These are phyloP conservation scores for Ophiocordyceps camponoti-leonardi DNA, from an alignment of 2,329 filamentous ascomycete species.

Conservation along the genomic window DNA sequence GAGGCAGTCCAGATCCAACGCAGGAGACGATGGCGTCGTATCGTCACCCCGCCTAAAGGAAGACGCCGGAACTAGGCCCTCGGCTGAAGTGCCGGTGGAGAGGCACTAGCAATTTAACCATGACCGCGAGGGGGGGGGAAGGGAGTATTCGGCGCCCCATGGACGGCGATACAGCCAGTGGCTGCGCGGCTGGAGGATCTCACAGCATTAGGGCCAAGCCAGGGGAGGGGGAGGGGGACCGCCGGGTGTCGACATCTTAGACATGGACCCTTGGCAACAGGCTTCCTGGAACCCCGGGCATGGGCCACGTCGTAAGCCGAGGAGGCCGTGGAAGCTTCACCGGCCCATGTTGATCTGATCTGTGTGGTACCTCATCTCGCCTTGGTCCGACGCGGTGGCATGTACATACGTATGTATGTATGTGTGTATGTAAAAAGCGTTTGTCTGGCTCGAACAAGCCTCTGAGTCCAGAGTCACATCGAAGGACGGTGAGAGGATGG, in stretches of 20 bases:
- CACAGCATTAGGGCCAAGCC: not conserved
- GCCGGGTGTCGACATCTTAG: slow-evolving; percentile 11
- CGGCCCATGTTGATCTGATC: slow-evolving; percentile 12
- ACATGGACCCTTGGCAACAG: slow-evolving; percentile 5
- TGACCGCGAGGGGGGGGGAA: slow-evolving; percentile 6
- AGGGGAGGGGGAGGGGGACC: not conserved
- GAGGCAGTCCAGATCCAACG: slow-evolving; percentile 5
- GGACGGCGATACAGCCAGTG: slow-evolving; percentile 13
- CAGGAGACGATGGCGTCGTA: slow-evolving; percentile 1
- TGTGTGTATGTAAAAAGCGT: no score
- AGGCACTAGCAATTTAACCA: not conserved
- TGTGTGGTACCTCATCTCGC: slow-evolving; percentile 22
- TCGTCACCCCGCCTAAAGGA: not conserved
- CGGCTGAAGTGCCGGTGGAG: not conserved
- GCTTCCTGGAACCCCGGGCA: not conserved
- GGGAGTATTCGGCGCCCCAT: slow-evolving; percentile 12
- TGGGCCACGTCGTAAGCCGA: slow-evolving; percentile 4
- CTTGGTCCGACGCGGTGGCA: slow-evolving; percentile 11
- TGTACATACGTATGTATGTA: no score
- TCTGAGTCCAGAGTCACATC: no score
- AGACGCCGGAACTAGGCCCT: slow-evolving; percentile 2
- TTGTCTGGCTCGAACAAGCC: not conserved
- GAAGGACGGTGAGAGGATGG: no score
- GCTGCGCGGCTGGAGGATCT: slow-evolving; percentile 5
- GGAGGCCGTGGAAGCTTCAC: slow-evolving; percentile 15